phyloP scores from a whole-genome alignment of 2,329 filamentous ascomycete species.

The Trichoderma atrobrunneum region DNA sequence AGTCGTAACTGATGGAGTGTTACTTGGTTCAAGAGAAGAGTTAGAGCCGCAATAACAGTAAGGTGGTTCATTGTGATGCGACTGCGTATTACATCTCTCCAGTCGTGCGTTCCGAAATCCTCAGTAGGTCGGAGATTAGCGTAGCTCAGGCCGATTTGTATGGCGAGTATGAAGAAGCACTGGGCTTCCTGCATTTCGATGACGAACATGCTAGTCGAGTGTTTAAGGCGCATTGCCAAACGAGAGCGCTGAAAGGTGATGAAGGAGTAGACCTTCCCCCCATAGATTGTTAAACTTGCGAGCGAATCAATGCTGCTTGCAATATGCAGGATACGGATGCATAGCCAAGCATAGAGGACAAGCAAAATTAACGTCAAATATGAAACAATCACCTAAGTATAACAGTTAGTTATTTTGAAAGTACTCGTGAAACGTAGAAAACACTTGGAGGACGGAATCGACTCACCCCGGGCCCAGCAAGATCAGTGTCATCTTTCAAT shows the following conservation, averaged over 20 bases:
- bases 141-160: neutral
- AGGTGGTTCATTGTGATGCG: neutral
- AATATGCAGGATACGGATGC: neutral
- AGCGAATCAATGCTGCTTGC: neutral
- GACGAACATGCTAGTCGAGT: neutral
- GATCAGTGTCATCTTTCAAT: neutral
- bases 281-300: neutral
- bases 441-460: neutral
- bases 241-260: neutral
- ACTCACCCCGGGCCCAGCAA: constrained; percentile 14
- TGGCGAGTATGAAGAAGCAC: constrained; percentile 13
- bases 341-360: constrained; percentile 6
- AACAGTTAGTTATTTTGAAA: neutral
- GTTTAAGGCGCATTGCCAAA: neutral
- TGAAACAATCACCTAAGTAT: neutral
- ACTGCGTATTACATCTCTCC: neutral
- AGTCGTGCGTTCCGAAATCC: neutral
- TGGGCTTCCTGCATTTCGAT: constrained; percentile 17
- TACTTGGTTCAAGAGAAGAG: neutral
- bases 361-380: neutral
- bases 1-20: neutral
- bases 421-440: neutral
- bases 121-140: neutral
- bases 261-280: neutral
- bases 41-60: neutral